Evolutionary conservation across 179 eudicot genomes (phyloP), one percentile per base, ranked within the genome.

Genomic region (Heliamphora pulchella): DNA sequence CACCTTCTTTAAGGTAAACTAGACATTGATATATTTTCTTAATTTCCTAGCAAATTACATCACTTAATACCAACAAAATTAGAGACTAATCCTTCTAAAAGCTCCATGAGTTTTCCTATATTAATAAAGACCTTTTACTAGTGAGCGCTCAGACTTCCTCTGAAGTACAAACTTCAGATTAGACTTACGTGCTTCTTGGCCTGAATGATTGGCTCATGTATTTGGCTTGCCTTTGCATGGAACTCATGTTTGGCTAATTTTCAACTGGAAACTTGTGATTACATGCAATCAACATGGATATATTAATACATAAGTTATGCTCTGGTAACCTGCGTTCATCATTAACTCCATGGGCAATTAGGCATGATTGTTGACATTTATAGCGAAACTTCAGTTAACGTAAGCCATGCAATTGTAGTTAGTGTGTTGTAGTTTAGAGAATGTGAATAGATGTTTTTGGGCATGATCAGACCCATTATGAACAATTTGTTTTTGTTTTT

Each of bases 1-100:
- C 99, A 78, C 99, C 98, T 71, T 96, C 99, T 71, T 83, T 96
- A 84, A 94, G 98, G 99, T 96, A 79, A 58, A 10, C 58, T 66
- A 75, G 39, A 22, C 11, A 10, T 8, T 51, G 74, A 39, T 3
- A 3, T 43, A 15, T 47, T 48, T 51, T 50, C 22, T 55, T 75
- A 55, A n/a, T 75, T 43, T 64, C 43, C 43, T 2, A 73, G 1
- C n/a, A 20, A 53, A 73, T 20, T 1, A 53, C 43, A 10, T 53
- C 39, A 5, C 48, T 74, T 22, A 4, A 31, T 74, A 41, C 17
- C 7, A 7, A 44, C 8, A 1, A 44, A 75, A 61, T 14, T 75
- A 20, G 53, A 44, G 11, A 11, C 10, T n/a, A 51, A 46, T 8
- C 39, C 39, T 53, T 73, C n/a, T 22, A 20, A 74, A 51, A 50